These are phyloP conservation scores for Nigrospora osmanthi DNA, from an alignment of 2,329 filamentous ascomycete species.

Conservation along the genomic window DNA sequence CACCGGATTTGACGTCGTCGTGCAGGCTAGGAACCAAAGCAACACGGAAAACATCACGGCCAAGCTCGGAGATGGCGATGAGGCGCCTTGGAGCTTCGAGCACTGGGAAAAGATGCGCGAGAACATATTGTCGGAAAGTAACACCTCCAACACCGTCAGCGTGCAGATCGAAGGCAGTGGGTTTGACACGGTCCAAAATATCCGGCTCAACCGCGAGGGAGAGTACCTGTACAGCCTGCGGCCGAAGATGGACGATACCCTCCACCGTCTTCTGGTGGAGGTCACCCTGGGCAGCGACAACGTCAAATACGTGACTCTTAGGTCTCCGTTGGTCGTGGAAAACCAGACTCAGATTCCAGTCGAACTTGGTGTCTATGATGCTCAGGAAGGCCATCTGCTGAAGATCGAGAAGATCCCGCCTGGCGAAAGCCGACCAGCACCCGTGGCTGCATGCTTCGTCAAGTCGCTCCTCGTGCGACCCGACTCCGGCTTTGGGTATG, in stretches of 20 bases:
- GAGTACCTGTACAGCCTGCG: slow-evolving; percentile 84
- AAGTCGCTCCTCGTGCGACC: slow-evolving; percentile 84
- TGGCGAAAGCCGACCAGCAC: slow-evolving; percentile 81
- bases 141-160: slow-evolving; percentile 65
- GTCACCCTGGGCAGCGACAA: slow-evolving; percentile 88
- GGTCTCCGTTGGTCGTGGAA: slow-evolving; percentile 85
- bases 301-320: slow-evolving; percentile 94
- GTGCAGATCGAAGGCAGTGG: slow-evolving; percentile 86
- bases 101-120: slow-evolving; percentile 96
- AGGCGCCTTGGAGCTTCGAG: slow-evolving; percentile 93
- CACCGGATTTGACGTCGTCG: slow-evolving; percentile 81
- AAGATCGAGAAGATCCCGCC: slow-evolving; percentile 98
- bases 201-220: slow-evolving; percentile 88
- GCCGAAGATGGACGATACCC: slow-evolving; percentile 75
- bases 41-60: slow-evolving; percentile 65
- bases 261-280: slow-evolving; percentile 88
- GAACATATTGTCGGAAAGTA: slow-evolving; percentile 77
- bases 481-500: slow-evolving; percentile 92
- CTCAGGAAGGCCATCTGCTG: slow-evolving; percentile 77
- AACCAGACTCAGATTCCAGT: slow-evolving; percentile 96
- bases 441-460: slow-evolving; percentile 84
- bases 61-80: slow-evolving; percentile 79
- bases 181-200: slow-evolving; percentile 83
- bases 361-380: slow-evolving; percentile 85
- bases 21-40: slow-evolving; percentile 67